phyloP scores from a whole-genome alignment of 768 basidiomycete genomes.

The Lentinula boryana region DNA sequence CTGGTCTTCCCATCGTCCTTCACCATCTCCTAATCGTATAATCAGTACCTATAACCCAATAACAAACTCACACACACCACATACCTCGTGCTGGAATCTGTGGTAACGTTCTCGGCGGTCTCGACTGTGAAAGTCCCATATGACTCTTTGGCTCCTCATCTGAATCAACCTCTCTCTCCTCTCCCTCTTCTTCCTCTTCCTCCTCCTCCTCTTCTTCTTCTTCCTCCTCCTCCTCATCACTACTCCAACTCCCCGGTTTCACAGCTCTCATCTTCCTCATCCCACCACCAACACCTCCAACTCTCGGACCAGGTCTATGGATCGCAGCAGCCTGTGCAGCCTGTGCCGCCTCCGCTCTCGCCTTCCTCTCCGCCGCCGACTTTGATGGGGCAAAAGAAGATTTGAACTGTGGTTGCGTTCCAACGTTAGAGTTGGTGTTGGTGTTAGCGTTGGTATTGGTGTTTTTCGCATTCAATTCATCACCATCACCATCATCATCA shows the following conservation, averaged over 20 bases:
- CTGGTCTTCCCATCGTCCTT: no score
- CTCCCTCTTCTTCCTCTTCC: slow-evolving; percentile 59
- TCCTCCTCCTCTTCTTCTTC: slow-evolving; percentile 68
- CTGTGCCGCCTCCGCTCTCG: slow-evolving; percentile 78
- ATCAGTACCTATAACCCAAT: no score
- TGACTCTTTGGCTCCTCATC: background rate
- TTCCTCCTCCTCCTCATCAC: slow-evolving; percentile 84
- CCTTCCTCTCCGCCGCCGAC: slow-evolving; percentile 79
- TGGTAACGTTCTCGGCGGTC: slow-evolving; percentile 60
- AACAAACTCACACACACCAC: slow-evolving; percentile 31
- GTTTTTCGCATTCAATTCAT: no score
- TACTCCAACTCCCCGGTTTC: slow-evolving; percentile 63
- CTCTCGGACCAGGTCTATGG: slow-evolving; percentile 61
- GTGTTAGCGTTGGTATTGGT: no score
- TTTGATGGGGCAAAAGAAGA: slow-evolving; percentile 89
- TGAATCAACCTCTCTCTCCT: background rate
- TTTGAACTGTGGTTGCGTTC: slow-evolving; percentile 41
- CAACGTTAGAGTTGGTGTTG: slow-evolving; percentile 8
- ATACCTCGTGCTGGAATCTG: slow-evolving; percentile 46
- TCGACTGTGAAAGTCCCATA: slow-evolving; percentile 23
- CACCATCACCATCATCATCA: no score
- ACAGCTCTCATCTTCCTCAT: slow-evolving; percentile 53
- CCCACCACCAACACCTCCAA: slow-evolving; percentile 21
- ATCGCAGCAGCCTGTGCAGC: slow-evolving; percentile 75
- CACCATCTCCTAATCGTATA: no score